Percentiles rank a stretch among this genome's conserved stretches.
Conservation (phyloP, 73 alveolate species). For the Paramecium caudatum region DNA sequence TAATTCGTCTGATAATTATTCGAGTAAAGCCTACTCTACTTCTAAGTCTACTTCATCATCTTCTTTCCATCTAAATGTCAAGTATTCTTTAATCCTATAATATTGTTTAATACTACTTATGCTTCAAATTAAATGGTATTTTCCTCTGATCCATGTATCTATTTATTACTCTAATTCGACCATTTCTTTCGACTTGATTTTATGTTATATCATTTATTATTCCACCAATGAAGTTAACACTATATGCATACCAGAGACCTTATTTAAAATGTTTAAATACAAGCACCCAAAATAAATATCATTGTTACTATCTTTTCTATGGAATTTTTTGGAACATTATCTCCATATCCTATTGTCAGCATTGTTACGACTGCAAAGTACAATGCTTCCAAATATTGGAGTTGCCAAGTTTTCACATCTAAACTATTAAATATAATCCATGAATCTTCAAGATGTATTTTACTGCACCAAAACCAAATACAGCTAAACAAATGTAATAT, state of each 20-base stretch:
- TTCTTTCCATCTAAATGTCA: slow-evolving; percentile 59
- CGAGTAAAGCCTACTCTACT: neutral
- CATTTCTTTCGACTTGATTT: slow-evolving; percentile 29
- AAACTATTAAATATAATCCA: slow-evolving; percentile 31
- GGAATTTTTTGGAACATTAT: slow-evolving; percentile 51
- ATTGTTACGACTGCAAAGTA: slow-evolving; percentile 60
- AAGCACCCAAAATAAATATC: slow-evolving; percentile 18
- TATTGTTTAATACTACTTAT: neutral
- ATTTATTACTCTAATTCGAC: slow-evolving; percentile 39
- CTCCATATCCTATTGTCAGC: slow-evolving; percentile 67
- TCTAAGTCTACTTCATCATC: slow-evolving; percentile 56
- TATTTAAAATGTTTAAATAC: neutral
- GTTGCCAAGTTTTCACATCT: neutral
- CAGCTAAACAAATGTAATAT: slow-evolving; percentile 49
- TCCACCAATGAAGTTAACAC: slow-evolving; percentile 20
- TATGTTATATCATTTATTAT: slow-evolving; percentile 34
- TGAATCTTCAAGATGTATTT: slow-evolving; percentile 1
- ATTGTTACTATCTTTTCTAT: slow-evolving; percentile 29
- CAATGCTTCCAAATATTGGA: slow-evolving; percentile 57
- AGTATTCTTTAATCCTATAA: slow-evolving; percentile 51
- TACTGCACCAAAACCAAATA: slow-evolving; percentile 43
- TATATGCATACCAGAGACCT: slow-evolving; percentile 48
- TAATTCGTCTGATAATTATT: slow-evolving; percentile 51
- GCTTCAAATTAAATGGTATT: slow-evolving; percentile 32
- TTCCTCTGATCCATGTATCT: slow-evolving; percentile 28